Evolutionary conservation across 345 rosid genomes (phyloP), one percentile per base, ranked within the genome.

Genomic region (Lagerstroemia speciosa): DNA sequence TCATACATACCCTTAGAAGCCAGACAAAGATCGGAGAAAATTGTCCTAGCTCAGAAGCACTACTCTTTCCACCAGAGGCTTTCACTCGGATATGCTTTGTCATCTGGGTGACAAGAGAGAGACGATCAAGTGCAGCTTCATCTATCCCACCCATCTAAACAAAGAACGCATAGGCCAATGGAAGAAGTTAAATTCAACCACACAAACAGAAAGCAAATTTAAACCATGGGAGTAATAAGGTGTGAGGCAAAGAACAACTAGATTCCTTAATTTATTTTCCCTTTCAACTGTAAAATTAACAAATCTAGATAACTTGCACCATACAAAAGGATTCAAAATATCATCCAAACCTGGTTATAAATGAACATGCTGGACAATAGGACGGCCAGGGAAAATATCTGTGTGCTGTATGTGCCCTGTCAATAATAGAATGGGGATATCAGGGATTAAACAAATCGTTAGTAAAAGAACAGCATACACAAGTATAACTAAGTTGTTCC

Each of bases 341-440:
- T 32, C 20, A 17, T 50, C 65, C 81, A 48, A 45, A 89, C 99
- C 98, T 94, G 98, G 75, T 94, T 95, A 84, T 89, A 95, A 33
- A 95, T 75, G 74, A 95, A 95, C 98, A 95, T 90, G 78, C 98
- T 95, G 38, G 99, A 95, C 81, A 95, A 77, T 50, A 95, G 89
- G 73, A 95, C 93, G 36, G 98, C 99, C 74, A 95, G 80, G 10
- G 98, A 92, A 81, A 95, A 92, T 83, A 95, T 95, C 81, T 95
- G 99, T 60, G 96, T 92, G 85, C 97, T 95, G 76, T 92, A 95
- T 30, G 99, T 95, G 75, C 97, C 99, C 97, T 95, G 89, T 50
- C 68, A 52, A 69, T 64, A 24, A 20, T 58, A 60, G 20, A 40
- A 37, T 43, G 53, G 48, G 33, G 6, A 15, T 36, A 33, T n/a